Conservation (phyloP, 768 basidiomycete species). For the Panaeolus cyanescens region DNA sequence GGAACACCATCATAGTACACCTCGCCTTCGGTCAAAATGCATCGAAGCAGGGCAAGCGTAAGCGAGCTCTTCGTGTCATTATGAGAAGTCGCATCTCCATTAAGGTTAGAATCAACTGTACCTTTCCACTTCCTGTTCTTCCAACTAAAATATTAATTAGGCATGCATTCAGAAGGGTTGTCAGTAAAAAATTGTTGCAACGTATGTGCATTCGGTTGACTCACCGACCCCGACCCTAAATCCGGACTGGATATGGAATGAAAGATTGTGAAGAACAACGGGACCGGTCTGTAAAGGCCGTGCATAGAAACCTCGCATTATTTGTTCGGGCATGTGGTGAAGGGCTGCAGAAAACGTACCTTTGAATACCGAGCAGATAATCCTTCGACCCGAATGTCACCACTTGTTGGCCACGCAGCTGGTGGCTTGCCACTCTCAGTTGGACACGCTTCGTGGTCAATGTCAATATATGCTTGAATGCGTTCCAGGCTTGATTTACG, state of each 20-base stretch:
- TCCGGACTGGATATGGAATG: constrained; percentile 55
- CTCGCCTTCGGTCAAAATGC: constrained; percentile 56
- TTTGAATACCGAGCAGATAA: constrained; percentile 52
- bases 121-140: constrained; percentile 49
- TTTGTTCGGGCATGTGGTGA: not conserved
- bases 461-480: constrained; percentile 61
- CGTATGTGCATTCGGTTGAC: constrained; percentile 74
- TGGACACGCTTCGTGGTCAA: constrained; percentile 56
- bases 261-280: constrained; percentile 46
- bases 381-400: constrained; percentile 50
- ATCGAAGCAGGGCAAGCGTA: constrained; percentile 54
- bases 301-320: not conserved
- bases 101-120: constrained; percentile 7
- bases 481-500: constrained; percentile 61
- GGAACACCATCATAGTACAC: constrained; percentile 58
- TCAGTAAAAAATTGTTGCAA: constrained; percentile 50
- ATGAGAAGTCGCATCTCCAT: not conserved
- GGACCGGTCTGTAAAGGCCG: constrained; percentile 33
- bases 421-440: constrained; percentile 44
- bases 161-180: not conserved
- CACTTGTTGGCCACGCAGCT: constrained; percentile 61
- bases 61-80: constrained; percentile 45
- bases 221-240: constrained; percentile 51
- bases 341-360: constrained; percentile 9
- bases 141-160: constrained; percentile 35